Conservation (phyloP, 345 rosid species). For the Lenwebbia sp. region DNA sequence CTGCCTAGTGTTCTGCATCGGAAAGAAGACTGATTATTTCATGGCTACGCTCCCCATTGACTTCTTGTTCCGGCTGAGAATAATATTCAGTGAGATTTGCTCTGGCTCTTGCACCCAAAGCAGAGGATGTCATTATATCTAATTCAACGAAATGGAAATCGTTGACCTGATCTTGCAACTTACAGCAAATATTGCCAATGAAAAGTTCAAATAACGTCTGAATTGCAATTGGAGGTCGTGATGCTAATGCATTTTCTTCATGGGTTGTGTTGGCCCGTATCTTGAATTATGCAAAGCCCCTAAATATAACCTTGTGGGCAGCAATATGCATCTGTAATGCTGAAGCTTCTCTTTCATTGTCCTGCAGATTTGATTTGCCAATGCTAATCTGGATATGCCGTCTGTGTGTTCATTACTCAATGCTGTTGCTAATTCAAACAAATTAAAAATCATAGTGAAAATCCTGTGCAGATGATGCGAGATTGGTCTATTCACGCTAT, state of each 20-base stretch:
- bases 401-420: slow-evolving; percentile 48
- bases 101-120: background rate
- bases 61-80: slow-evolving; percentile 20
- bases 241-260: too few relatives aligned
- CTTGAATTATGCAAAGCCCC: slow-evolving; percentile 3
- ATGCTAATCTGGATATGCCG: slow-evolving; percentile 70
- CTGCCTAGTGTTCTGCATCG: slow-evolving; percentile 88
- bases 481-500: too few relatives aligned
- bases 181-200: too few relatives aligned
- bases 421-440: slow-evolving; percentile 16
- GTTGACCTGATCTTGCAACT: too few relatives aligned
- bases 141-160: too few relatives aligned
- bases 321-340: slow-evolving; percentile 19
- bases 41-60: slow-evolving; percentile 40
- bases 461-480: background rate
- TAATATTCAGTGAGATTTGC: background rate
- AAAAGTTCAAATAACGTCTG: too few relatives aligned
- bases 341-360: slow-evolving; percentile 82
- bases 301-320: background rate
- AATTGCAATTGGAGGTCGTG: too few relatives aligned
- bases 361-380: slow-evolving; percentile 91
- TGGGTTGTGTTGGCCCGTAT: background rate
- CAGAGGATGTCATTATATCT: background rate
- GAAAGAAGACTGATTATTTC: slow-evolving; percentile 74
- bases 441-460: background rate